Base-by-base conservation (phyloP, 1,284 basidiomycete species). In the Dichomitus squalens region DNA sequence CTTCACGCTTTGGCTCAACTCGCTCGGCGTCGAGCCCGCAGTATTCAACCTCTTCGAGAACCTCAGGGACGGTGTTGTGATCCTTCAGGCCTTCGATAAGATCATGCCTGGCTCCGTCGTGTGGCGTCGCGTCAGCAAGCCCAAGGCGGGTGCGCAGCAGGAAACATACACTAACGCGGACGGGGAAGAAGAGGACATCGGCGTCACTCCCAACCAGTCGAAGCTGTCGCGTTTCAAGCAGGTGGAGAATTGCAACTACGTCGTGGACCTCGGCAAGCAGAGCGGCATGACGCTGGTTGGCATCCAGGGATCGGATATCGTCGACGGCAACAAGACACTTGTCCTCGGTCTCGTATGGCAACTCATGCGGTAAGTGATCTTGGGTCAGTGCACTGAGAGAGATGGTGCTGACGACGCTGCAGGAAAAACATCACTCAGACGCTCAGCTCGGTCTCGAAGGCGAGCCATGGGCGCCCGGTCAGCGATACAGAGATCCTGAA, bases 221-320 rank as follows among this genome's bases (percentile, higher is more conserved):
- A 91, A 87, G 53, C 80, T 99, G 21, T 95, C 94, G 35, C 83
- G 95, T 53, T 99, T 98, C 84, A 99, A 99, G 81, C 88, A 88
- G 43, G 95, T 99, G 34, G 97, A 99, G 76, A 99, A 99, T 76
- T 98, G 94, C 53, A 99, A 99, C 74, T 99, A 99, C 68, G 88
- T 81, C 4, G 90, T 98, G 51, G 96, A 99, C 52, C 86, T 99
- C 16, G 96, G 88, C 16, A 94, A 91, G 74, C 87, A 92, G 70
- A 95, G 93, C 71, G 87, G 90, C 48, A 94, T 99, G 93, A 94
- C 94, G 73, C 81, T 99, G 61, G 95, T 99, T 55, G 96, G 96
- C 21, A 98, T 99, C 65, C 97, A 99, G 73, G 96, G 96, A 9
- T 88, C 95, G 2, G 96, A 98, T 74, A 97, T 99, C 66, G 94